Conservation (phyloP, 2,329 filamentous ascomycete species). For the Epichloe typhina region DNA sequence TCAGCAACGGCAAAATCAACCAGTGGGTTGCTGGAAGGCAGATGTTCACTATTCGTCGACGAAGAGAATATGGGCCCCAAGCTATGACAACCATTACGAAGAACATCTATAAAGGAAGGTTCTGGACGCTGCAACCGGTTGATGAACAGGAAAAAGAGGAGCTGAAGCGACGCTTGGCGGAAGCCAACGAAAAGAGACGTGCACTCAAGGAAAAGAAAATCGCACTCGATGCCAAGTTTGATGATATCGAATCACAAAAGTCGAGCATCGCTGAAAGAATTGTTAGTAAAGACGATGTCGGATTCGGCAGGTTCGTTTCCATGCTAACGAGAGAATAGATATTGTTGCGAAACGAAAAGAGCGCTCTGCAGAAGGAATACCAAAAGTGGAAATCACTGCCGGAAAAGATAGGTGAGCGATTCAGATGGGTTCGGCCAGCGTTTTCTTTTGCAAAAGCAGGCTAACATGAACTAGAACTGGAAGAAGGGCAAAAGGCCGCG, state of each 20-base stretch:
- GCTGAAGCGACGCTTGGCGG: conserved; percentile 39
- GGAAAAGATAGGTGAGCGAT: conserved; percentile 50
- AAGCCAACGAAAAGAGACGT: conserved; percentile 23
- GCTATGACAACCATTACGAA: conserved; percentile 58
- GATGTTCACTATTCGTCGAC: conserved; percentile 51
- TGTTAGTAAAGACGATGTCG: conserved; percentile 15
- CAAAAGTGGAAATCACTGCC: conserved; percentile 55
- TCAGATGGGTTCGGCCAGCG: neutral
- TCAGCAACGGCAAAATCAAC: conserved; percentile 41
- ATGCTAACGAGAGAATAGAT: conserved; percentile 22
- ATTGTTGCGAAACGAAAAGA: conserved; percentile 48
- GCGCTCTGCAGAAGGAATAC: conserved; percentile 49
- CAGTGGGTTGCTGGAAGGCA: conserved; percentile 58
- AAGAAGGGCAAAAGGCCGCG: conserved; percentile 19
- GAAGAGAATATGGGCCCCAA: conserved; percentile 66
- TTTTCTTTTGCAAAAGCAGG: neutral
- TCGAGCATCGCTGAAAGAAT: conserved; percentile 26
- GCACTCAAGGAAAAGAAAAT: conserved; percentile 20
- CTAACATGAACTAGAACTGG: conserved; percentile 20
- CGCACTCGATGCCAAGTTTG: conserved; percentile 24
- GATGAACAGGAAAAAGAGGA: conserved; percentile 52
- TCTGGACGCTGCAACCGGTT: conserved; percentile 68
- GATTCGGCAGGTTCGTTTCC: conserved; percentile 5
- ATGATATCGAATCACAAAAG: conserved; percentile 30
- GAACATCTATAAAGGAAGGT: conserved; percentile 44